Base-by-base conservation (phyloP, 805 yeast genomes). In the Jamesozyma piceae region DNA sequence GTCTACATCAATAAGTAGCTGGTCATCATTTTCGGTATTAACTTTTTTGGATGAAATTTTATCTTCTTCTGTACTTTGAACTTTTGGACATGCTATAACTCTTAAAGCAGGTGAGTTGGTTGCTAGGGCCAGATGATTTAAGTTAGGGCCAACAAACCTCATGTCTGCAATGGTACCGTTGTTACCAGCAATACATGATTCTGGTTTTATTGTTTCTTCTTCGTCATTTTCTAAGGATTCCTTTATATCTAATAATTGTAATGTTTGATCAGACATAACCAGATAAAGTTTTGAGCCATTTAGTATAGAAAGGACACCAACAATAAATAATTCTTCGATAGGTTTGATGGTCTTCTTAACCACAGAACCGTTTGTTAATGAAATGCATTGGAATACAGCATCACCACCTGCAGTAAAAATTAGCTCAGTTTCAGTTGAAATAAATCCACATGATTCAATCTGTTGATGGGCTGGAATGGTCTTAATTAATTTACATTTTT, bases 161-260 rank as follows among this genome's bases (percentile, higher is more conserved):
- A 88, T 73, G 58, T 90, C 97, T 2, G 96, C 95, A 53, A 92
- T 80, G 21, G 92, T 90, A 44, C 97, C 97, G 64, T 90, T 95
- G 62, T 88, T 88, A 51, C 97, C 97, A 1, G 96, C 92, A 51
- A 88, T 70, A 34, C 77, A 72, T 43, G 78, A 68, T 6, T 62
- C 53, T 2, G 74, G 57, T 17, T 72, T 70, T n/a, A 82, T 58
- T 22, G 50, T 51, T 6, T 54, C 55, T 3, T 54, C 52, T 3
- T 57, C 54, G 30, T 59, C 56, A 14, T 65, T 49, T 3, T 53
- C 22, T 33, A 66, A 60, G 4, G 60, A 51, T 37, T 53, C 47
- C 39, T 47, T 44, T 2, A 68, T 47, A 34, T 71, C 70, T 20
- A 79, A 57, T 49, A 75, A 68, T 22, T 73, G 69, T 14, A 92